phyloP scores from a whole-genome alignment of 2,329 filamentous ascomycete genomes.

The Orbilia javanica region DNA sequence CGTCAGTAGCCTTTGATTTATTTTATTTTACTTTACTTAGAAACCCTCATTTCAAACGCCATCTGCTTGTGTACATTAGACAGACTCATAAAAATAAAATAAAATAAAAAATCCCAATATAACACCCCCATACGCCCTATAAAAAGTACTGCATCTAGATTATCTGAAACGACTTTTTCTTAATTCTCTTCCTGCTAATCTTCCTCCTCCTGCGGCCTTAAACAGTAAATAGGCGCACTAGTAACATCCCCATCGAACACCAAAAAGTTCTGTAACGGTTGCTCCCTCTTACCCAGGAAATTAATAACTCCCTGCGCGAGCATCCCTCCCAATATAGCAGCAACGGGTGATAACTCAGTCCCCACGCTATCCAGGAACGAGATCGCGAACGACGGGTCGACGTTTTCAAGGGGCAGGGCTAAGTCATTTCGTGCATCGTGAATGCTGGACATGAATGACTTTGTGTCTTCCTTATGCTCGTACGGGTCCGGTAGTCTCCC shows the following conservation, averaged over 20 bases:
- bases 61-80: neutral
- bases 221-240: constrained; percentile 81
- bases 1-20: too few relatives aligned
- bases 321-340: constrained; percentile 88
- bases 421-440: constrained; percentile 82
- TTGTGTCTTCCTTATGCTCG: constrained; percentile 73
- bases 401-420: constrained; percentile 73
- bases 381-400: constrained; percentile 46
- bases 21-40: too few relatives aligned
- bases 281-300: constrained; percentile 87
- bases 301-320: constrained; percentile 98
- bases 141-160: too few relatives aligned
- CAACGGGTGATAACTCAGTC: constrained; percentile 85
- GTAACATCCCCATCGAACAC: constrained; percentile 88
- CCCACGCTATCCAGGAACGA: constrained; percentile 86
- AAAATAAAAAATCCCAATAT: neutral
- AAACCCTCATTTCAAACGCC: neutral
- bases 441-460: constrained; percentile 80
- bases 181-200: neutral
- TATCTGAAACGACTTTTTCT: neutral
- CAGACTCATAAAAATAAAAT: neutral
- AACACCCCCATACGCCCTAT: neutral
- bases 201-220: constrained; percentile 75
- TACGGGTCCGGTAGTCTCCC: constrained; percentile 71
- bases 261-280: constrained; percentile 94